phyloP scores from a whole-genome alignment of 495 filamentous ascomycete species.

The Aspergillus affinis region DNA sequence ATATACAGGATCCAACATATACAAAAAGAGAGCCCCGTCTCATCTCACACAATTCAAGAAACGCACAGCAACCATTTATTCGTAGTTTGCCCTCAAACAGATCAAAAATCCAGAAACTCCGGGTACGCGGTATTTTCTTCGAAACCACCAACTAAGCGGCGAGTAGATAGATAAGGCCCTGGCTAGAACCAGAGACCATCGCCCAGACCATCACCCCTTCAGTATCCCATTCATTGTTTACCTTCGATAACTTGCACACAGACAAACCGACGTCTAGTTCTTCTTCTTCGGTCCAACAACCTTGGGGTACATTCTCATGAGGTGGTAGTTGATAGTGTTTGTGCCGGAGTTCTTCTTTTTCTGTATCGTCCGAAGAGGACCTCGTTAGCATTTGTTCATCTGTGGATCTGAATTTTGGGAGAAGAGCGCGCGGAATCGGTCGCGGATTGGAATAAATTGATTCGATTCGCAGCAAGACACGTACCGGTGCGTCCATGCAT shows the following conservation, averaged over 20 bases:
- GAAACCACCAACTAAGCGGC: neutral
- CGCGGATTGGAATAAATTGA: neutral
- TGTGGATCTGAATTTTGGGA: neutral
- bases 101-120: conserved; percentile 13
- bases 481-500: conserved; percentile 91
- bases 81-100: conserved; percentile 1
- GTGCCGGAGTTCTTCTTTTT: conserved; percentile 63
- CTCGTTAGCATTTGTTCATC: conserved; percentile 14
- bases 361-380: conserved; percentile 35
- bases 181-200: neutral
- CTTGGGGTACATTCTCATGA: conserved; percentile 80
- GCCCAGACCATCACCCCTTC: neutral
- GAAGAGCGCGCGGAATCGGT: neutral
- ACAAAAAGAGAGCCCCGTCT: conserved; percentile 5
- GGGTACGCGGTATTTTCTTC: conserved; percentile 6
- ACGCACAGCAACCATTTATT: conserved; percentile 4
- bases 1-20: conserved; percentile 7
- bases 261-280: conserved; percentile 33
- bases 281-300: conserved; percentile 73
- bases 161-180: neutral
- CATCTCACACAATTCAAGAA: conserved; percentile 4
- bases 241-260: neutral
- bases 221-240: neutral
- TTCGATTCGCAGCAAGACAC: conserved; percentile 11
- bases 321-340: conserved; percentile 94